Conservation (phyloP, 352 stramenopile genomes). For the Phytopythium chamaehyphon region DNA sequence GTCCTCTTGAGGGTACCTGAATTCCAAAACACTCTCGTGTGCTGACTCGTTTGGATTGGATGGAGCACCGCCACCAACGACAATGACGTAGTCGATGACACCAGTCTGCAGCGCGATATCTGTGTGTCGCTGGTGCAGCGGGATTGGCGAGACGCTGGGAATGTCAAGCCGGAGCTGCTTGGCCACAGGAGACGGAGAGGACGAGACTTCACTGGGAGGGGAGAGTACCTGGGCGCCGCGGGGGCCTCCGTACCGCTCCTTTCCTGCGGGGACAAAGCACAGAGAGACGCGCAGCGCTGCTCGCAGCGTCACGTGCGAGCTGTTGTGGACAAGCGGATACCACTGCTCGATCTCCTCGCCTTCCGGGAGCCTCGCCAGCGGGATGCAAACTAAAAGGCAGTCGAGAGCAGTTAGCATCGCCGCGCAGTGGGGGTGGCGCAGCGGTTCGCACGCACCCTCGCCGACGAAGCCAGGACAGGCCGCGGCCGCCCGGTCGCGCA, state of each 20-base stretch:
- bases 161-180: constrained; percentile 12
- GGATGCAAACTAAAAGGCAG: constrained; percentile 37
- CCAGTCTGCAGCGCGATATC: constrained; percentile 44
- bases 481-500: constrained; percentile 35
- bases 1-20: constrained; percentile 56
- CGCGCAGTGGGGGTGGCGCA: neutral
- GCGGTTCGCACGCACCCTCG: constrained; percentile 39
- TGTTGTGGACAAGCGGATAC: constrained; percentile 66
- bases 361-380: constrained; percentile 57
- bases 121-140: neutral
- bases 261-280: constrained; percentile 50
- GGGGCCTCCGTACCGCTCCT: constrained; percentile 6
- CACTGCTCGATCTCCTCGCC: constrained; percentile 83
- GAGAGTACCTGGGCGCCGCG: constrained; percentile 9
- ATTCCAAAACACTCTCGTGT: constrained; percentile 56
- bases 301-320: constrained; percentile 39
- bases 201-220: constrained; percentile 24
- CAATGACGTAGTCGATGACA: constrained; percentile 76
- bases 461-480: constrained; percentile 62
- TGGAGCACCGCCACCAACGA: constrained; percentile 35
- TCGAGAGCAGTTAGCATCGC: neutral
- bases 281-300: constrained; percentile 68
- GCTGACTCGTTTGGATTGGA: constrained; percentile 2
- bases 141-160: neutral
- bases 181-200: constrained; percentile 25